These are phyloP conservation scores for Mucor plumbeus DNA, from an alignment of 371 early-diverging fungal genomes.

Conservation along the genomic window DNA sequence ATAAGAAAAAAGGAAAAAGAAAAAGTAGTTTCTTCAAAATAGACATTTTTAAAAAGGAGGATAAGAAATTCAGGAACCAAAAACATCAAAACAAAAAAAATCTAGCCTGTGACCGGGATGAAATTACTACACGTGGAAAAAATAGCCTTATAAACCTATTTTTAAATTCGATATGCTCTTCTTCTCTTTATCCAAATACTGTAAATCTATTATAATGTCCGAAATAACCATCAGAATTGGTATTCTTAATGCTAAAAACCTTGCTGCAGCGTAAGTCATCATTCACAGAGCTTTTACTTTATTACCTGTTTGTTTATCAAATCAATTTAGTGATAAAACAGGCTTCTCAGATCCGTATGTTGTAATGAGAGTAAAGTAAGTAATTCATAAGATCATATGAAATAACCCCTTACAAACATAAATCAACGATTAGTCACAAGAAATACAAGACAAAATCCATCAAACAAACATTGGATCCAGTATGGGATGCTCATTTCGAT, in stretches of 20 bases:
- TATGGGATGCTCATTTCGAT: conserved; percentile 77
- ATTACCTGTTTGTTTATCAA: not conserved
- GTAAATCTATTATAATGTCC: conserved; percentile 15
- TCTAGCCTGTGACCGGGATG: conserved; percentile 6
- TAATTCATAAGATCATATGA: not conserved
- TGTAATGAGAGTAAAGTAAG: conserved; percentile 47
- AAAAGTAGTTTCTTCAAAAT: not conserved
- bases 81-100: not conserved
- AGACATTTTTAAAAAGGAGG: not conserved
- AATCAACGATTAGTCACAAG: conserved; percentile 51
- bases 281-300: no score
- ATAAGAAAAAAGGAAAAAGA: not conserved
- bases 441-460: conserved; percentile 73
- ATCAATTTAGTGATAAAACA: conserved; percentile 50
- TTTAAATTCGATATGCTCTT: not conserved
- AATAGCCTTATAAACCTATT: not conserved
- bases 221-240: conserved; percentile 36
- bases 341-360: conserved; percentile 73
- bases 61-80: not conserved
- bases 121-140: not conserved
- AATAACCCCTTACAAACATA: not conserved
- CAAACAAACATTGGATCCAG: conserved; percentile 72
- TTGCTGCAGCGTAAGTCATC: conserved; percentile 42
- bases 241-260: conserved; percentile 31
- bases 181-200: not conserved